Evolutionary conservation across 106 monocot species (phyloP).

Genomic region (Iris macrosiphon): DNA sequence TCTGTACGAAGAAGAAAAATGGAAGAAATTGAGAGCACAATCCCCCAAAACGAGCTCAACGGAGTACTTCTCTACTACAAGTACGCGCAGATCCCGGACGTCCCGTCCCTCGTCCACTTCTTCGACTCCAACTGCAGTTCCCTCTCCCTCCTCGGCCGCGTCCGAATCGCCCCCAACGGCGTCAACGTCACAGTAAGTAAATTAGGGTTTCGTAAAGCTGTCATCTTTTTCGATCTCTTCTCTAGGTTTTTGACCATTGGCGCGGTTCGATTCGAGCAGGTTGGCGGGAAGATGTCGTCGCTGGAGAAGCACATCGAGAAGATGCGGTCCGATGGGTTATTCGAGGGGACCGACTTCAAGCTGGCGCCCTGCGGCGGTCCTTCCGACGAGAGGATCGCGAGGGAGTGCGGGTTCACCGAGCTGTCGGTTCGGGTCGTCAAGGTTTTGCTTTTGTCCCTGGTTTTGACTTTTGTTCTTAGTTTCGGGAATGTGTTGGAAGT

Average conservation of each 20-base stretch:
- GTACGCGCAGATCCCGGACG: conserved; percentile 52
- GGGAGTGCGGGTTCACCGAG: conserved; percentile 76
- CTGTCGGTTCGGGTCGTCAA: conserved; percentile 81
- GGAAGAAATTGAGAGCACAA: neutral
- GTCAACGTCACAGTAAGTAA: conserved; percentile 85
- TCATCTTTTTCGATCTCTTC: conserved; percentile 4
- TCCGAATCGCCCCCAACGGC: conserved; percentile 79
- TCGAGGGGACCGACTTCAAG: conserved; percentile 94
- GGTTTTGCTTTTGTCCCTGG: conserved; percentile 41
- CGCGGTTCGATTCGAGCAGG: conserved; percentile 41
- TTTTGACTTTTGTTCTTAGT: no score
- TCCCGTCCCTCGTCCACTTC: conserved; percentile 39
- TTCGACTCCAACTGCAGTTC: conserved; percentile 60
- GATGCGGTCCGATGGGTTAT: conserved; percentile 48
- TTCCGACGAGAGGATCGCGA: conserved; percentile 53
- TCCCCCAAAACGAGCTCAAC: neutral
- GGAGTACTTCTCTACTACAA: conserved; percentile 96
- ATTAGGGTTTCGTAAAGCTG: neutral
- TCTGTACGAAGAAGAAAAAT: no score
- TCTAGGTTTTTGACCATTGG: neutral
- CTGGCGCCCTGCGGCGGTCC: conserved; percentile 63
- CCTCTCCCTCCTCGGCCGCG: conserved; percentile 80
- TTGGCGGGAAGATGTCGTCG: conserved; percentile 76
- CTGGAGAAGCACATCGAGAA: conserved; percentile 75
- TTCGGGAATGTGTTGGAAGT: no score